Percentiles rank a stretch among this genome's conserved stretches.
These are phyloP conservation scores for Cytospora piceicola DNA, from an alignment of 2,329 filamentous ascomycete species.

Conservation along the genomic window DNA sequence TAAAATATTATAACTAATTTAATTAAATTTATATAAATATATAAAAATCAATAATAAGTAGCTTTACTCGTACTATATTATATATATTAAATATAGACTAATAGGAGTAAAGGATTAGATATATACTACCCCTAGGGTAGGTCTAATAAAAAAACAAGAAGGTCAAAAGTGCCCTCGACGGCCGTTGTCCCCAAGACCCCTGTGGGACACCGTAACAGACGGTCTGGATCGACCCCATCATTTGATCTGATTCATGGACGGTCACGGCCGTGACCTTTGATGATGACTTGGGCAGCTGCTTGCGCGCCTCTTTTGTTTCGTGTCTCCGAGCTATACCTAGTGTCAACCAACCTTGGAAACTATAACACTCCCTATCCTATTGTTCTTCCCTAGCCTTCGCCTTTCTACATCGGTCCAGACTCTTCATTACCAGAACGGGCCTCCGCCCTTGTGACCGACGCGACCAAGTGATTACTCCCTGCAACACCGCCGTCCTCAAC, in stretches of 20 bases:
- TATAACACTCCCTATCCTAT: constrained; percentile 20
- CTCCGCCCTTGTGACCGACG: constrained; percentile 22
- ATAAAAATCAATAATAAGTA: too few species aligned
- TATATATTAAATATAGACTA: too few species aligned
- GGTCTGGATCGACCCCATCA: constrained; percentile 1
- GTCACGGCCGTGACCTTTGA: constrained; percentile 15
- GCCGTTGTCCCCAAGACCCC: too few species aligned
- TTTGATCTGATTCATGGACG: constrained; percentile 8
- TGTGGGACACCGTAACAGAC: too few species aligned
- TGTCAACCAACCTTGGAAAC: neutral
- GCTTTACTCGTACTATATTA: too few species aligned
- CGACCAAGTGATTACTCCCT: constrained; percentile 16
- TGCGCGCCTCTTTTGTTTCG: constrained; percentile 20
- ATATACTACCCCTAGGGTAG: too few species aligned
- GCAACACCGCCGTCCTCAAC: constrained; percentile 18
- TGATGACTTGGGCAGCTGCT: constrained; percentile 14
- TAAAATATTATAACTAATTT: too few species aligned
- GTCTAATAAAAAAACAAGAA: too few species aligned
- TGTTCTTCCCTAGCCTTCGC: constrained; percentile 7
- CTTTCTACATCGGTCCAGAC: neutral
- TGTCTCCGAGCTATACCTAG: constrained; percentile 10
- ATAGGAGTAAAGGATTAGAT: too few species aligned
- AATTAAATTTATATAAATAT: too few species aligned
- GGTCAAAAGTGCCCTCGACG: too few species aligned
- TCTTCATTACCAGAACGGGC: constrained; percentile 8